Evolutionary conservation across 352 stramenopile species (phyloP), one percentile per base, ranked within the genome.

Genomic region (Peronospora destructor): DNA sequence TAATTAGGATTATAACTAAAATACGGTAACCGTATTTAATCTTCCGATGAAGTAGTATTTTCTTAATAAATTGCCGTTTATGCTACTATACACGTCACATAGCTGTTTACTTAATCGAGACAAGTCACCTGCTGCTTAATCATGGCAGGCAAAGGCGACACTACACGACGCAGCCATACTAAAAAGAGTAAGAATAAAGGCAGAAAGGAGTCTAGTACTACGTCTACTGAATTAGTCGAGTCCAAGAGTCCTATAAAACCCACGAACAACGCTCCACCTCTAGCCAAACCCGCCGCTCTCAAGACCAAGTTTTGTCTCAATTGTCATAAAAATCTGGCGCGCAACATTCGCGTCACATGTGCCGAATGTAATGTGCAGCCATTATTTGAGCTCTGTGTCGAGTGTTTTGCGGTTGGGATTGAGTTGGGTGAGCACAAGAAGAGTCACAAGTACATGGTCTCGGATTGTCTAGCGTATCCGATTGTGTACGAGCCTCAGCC

Each of bases 391-490:
- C 68, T 98, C 2, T 98, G 95, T 60, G 74, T 97, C 59, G 92
- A 98, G 61, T 98, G 95, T 64, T 97, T 98, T 45, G 79, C 80
- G 23, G 79, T 89, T 25, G 80, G 85, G 11, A 71, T 71, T 6
- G 81, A 94, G 62, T 63, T 90, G 50, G 75, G 76, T 26, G 71
- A 68, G 47, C 83, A 94, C 63, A 87, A 88, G 59, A 89, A 89
- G 62, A 77, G 50, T 40, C 83, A 94, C 57, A 56, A 48, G 49
- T 94, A 94, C 71, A 78, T 58, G 16, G 75, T 94, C 26, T 91
- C 83, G 30, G 83, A 94, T 59, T 91, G 78, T 46, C 61, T 91
- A 48, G 70, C 80, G 34, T 94, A 85, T 57, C 73, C 80, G 11
- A 61, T 94, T 32, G 73, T 91, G 26, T 58, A 62, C 25, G 80